Conservation (phyloP, 352 stramenopile genomes). For the Globisporangium cystogenes region DNA sequence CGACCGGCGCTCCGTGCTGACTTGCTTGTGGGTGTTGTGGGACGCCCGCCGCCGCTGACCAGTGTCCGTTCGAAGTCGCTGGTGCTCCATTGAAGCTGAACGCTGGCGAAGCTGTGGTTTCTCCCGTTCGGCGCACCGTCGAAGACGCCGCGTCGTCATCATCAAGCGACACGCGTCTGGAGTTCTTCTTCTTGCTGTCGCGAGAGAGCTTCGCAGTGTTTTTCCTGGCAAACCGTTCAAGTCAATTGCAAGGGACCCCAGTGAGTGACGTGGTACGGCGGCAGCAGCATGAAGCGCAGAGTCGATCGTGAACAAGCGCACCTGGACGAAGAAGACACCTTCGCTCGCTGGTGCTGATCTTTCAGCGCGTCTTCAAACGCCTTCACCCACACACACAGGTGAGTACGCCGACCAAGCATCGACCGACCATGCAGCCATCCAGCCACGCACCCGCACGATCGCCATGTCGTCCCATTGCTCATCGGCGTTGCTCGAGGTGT, state of each 20-base stretch:
- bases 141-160: slow-evolving; percentile 14
- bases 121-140: neutral
- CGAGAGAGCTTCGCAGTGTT: slow-evolving; percentile 14
- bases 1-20: slow-evolving; percentile 1
- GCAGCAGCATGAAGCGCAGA: neutral
- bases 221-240: slow-evolving; percentile 11
- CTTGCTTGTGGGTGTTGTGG: neutral
- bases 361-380: slow-evolving; percentile 67
- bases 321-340: neutral
- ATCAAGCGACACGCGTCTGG: slow-evolving; percentile 18
- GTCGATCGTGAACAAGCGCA: neutral
- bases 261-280: neutral
- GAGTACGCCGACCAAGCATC: neutral
- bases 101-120: neutral
- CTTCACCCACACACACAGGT: slow-evolving; percentile 18
- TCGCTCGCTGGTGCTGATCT: slow-evolving; percentile 25
- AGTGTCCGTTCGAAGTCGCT: neutral
- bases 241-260: neutral
- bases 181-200: slow-evolving; percentile 15
- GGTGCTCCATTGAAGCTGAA: neutral
- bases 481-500: slow-evolving; percentile 18
- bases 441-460: slow-evolving; percentile 48
- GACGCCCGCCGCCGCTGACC: neutral
- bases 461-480: slow-evolving; percentile 83
- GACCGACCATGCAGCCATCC: too few species aligned